Evolutionary conservation across 805 yeast genomes (phyloP).

Genomic region (Sungouiozyma ichnusensis): DNA sequence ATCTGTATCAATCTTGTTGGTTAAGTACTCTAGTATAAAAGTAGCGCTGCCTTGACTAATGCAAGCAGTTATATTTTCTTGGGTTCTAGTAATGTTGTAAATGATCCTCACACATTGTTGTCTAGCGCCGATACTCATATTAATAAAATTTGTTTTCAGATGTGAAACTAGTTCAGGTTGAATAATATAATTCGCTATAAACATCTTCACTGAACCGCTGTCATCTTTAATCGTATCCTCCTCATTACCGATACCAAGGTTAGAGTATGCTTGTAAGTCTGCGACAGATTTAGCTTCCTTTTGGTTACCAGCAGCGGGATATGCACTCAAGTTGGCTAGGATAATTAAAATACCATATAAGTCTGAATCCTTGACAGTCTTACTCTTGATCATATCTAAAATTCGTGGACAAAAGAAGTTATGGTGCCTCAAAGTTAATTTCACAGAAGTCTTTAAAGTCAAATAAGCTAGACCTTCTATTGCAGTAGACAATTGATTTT

Average conservation of each 20-base stretch:
- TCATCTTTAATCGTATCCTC: constrained; percentile 13
- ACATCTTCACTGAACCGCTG: constrained; percentile 6
- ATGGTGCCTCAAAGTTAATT: constrained; percentile 31
- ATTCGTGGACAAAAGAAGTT: constrained; percentile 27
- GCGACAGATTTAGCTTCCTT: constrained; percentile 15
- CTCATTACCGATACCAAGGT: constrained; percentile 12
- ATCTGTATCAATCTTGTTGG: constrained; percentile 7
- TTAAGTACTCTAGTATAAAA: constrained; percentile 31
- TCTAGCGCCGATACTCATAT: constrained; percentile 18
- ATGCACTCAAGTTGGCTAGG: constrained; percentile 26
- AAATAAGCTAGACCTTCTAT: constrained; percentile 44
- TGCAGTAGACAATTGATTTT: constrained; percentile 5
- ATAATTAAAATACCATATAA: constrained; percentile 28
- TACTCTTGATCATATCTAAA: constrained; percentile 14
- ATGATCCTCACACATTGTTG: constrained; percentile 26
- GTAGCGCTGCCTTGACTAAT: constrained; percentile 40
- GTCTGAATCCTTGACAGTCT: constrained; percentile 8
- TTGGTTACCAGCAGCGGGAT: constrained; percentile 11
- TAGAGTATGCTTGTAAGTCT: constrained; percentile 26
- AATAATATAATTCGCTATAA: constrained; percentile 15
- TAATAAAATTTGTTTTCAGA: constrained; percentile 8
- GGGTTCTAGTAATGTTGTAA: constrained; percentile 23
- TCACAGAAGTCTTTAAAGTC: constrained; percentile 33
- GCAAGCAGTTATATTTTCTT: constrained; percentile 19
- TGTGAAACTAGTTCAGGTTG: constrained; percentile 14